phyloP scores from a whole-genome alignment of 805 yeast genomes.

The Metschnikowia chrysomelidarum region DNA sequence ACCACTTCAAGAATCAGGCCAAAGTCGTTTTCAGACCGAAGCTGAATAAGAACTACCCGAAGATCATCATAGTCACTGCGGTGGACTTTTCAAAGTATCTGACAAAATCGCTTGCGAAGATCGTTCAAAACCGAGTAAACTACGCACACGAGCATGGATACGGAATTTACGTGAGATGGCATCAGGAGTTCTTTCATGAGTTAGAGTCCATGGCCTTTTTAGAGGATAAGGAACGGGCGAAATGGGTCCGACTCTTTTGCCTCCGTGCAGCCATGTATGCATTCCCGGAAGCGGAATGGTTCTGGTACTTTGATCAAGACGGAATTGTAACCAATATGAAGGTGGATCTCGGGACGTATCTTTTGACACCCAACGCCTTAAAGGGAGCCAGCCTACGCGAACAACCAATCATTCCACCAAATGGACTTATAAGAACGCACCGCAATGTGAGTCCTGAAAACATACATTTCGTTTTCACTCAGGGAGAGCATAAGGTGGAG shows the following conservation, averaged over 20 bases:
- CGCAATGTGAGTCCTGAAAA: slow-evolving; percentile 53
- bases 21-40: slow-evolving; percentile 48
- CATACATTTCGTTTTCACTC: slow-evolving; percentile 65
- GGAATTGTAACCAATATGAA: slow-evolving; percentile 72
- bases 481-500: slow-evolving; percentile 60
- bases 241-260: slow-evolving; percentile 64
- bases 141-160: slow-evolving; percentile 80
- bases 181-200: slow-evolving; percentile 74
- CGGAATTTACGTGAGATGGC: slow-evolving; percentile 83
- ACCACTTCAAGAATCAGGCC: slow-evolving; percentile 64
- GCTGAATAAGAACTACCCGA: slow-evolving; percentile 47
- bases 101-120: slow-evolving; percentile 54
- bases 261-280: slow-evolving; percentile 90
- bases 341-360: slow-evolving; percentile 55
- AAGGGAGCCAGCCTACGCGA: slow-evolving; percentile 64
- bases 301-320: slow-evolving; percentile 83
- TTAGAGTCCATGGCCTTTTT: slow-evolving; percentile 44
- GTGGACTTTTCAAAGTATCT: slow-evolving; percentile 71
- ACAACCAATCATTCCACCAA: slow-evolving; percentile 70
- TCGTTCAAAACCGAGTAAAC: slow-evolving; percentile 84
- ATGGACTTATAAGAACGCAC: slow-evolving; percentile 67
- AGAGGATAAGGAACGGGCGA: slow-evolving; percentile 41
- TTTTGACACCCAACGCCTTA: slow-evolving; percentile 60
- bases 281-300: slow-evolving; percentile 86
- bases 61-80: slow-evolving; percentile 72